These are phyloP conservation scores for Rhodofomes roseus DNA, from an alignment of 1,284 basidiomycete genomes.

Conservation along the genomic window DNA sequence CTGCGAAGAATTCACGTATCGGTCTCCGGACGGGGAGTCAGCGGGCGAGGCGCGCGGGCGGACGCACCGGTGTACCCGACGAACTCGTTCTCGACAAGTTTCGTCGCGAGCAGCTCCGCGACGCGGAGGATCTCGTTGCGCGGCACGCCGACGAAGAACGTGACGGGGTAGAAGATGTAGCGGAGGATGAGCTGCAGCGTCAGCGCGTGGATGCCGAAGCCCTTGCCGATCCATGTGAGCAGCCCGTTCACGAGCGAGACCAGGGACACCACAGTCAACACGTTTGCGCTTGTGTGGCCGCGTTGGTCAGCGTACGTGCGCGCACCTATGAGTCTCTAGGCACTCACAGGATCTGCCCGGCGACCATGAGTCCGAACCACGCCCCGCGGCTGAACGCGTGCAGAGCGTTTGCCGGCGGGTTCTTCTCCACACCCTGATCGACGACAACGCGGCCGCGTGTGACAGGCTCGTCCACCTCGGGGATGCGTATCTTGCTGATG, in stretches of 20 bases:
- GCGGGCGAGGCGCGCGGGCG: background rate
- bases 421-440: conserved; percentile 64
- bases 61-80: conserved; percentile 62
- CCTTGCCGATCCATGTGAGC: conserved; percentile 85
- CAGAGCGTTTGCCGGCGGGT: conserved; percentile 68
- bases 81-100: conserved; percentile 87
- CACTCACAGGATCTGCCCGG: conserved; percentile 77
- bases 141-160: conserved; percentile 82
- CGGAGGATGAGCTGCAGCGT: conserved; percentile 84
- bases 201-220: conserved; percentile 79
- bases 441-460: conserved; percentile 80
- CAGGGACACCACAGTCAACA: conserved; percentile 78
- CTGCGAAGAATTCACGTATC: conserved; percentile 18
- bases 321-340: background rate
- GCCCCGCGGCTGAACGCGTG: conserved; percentile 91
- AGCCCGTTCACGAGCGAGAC: conserved; percentile 82
- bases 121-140: conserved; percentile 69
- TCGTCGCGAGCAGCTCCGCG: conserved; percentile 80
- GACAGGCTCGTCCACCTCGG: conserved; percentile 81
- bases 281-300: conserved; percentile 52
- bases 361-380: conserved; percentile 80
- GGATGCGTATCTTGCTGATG: conserved; percentile 83
- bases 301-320: background rate
- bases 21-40: background rate
- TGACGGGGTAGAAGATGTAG: conserved; percentile 85